A percentile compares a stretch with the other conserved stretches of the same genome.
phyloP scores from a whole-genome alignment of 73 alveolate genomes.

The Symbiodinium natans region DNA sequence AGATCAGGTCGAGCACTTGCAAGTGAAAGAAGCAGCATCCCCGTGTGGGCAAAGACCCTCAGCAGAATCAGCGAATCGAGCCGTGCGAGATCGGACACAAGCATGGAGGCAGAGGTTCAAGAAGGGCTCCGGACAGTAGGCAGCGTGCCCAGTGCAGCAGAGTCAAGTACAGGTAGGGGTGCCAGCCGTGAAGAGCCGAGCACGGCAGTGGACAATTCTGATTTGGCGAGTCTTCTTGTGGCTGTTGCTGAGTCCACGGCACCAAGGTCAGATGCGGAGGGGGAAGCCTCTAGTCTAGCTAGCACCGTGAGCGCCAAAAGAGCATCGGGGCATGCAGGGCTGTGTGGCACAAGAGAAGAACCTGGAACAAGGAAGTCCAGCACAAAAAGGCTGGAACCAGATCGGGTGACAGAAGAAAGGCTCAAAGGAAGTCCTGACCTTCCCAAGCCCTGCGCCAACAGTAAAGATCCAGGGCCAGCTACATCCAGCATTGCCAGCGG shows the following conservation, averaged over 20 bases:
- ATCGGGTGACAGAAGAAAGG: neutral
- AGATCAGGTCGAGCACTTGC: neutral
- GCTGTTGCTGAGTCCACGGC: neutral
- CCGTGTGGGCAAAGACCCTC: neutral
- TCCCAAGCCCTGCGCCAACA: neutral
- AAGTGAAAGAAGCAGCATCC: neutral
- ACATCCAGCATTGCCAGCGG: neutral
- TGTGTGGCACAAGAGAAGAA: neutral
- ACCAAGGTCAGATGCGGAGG: neutral
- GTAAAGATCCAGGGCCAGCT: neutral
- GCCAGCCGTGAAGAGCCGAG: neutral
- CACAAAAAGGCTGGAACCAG: neutral
- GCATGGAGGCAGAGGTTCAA: neutral
- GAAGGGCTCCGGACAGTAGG: neutral
- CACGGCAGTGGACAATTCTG: neutral
- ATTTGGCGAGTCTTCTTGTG: neutral
- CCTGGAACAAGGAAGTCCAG: neutral
- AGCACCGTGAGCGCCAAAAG: neutral
- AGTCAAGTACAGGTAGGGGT: neutral
- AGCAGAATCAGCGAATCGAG: neutral
- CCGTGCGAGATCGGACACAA: neutral
- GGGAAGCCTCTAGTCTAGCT: neutral
- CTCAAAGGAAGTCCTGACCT: neutral
- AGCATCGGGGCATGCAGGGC: neutral
- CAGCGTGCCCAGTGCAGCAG: neutral